Base-by-base conservation (phyloP, 169 alveolate genomes). In the Babesia divergens region DNA sequence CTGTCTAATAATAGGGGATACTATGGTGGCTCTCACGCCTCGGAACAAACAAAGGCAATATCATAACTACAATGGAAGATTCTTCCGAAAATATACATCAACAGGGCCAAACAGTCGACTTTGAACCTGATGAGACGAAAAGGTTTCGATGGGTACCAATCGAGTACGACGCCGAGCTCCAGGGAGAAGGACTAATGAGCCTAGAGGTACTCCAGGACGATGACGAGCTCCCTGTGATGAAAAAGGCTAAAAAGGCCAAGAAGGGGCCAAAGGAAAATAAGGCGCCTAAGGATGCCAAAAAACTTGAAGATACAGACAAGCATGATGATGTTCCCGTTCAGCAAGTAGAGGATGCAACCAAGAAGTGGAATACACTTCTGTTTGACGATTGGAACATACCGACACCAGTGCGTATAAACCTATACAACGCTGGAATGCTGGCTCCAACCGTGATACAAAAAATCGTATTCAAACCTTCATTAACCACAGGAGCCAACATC, bases 361-460 rank as follows among this genome's bases (percentile, higher is more conserved):
- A 16, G 20, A 22, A 22, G 0, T 77, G 86, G 86, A 49, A 32
- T 35, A 29, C 18, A 6, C 51, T 76, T 24, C 52, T 56, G 6
- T 72, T 26, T 8, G 58, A 44, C 40, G 66, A 67, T 34, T 59
- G 60, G 68, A 18, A 51, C 26, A 42, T 77, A 2, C 86, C 86
- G 16, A 34, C 22, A 1, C 50, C 22, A 18, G 53, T 77, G 16
- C 44, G 70, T 31, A 52, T 56, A 35, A 77, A 67, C 38, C 66
- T 80, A 28, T 42, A 70, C 29, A 16, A 28, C 32, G 62, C 55
- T 14, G 72, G 69, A 9, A 43, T 69, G 59, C 24, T 40, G 5
- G 1, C 70, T 5, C 88, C 88, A 1, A 80, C 88, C 4, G 70
- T 42, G 18, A 80, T 80, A 35, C 88, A 80, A 66, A 59, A 37